Evolutionary conservation across 176 grass and related monocot species (phyloP).

Genomic region (Oryza punctata): DNA sequence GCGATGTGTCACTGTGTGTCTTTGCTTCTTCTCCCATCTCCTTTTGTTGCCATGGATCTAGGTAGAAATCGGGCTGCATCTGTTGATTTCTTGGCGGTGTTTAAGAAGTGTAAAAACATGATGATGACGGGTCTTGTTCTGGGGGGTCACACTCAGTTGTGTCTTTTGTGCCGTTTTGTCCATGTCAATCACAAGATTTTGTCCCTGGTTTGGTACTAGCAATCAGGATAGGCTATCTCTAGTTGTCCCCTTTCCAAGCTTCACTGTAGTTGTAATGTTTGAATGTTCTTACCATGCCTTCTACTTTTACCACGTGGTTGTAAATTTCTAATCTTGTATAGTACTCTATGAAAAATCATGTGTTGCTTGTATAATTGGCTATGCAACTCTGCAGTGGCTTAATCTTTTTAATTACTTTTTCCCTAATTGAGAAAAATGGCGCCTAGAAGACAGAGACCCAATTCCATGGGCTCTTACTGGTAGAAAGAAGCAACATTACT

Average conservation of each 20-base stretch:
- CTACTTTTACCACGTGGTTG: background rate
- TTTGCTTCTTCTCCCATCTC: background rate
- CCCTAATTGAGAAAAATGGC: slow-evolving; percentile 33
- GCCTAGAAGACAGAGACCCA: background rate
- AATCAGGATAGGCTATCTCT: slow-evolving; percentile 9
- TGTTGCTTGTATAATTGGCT: slow-evolving; percentile 16
- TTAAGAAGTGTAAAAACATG: background rate
- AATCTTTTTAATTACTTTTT: slow-evolving; percentile 20
- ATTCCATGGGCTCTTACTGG: background rate
- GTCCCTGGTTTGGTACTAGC: slow-evolving; percentile 32
- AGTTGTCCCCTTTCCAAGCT: slow-evolving; percentile 10
- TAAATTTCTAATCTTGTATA: background rate
- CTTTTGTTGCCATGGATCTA: slow-evolving; percentile 35
- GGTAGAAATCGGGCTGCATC: background rate
- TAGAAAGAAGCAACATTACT: background rate
- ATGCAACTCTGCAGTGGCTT: slow-evolving; percentile 15
- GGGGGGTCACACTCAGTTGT: background rate
- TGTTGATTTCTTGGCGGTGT: slow-evolving; percentile 1
- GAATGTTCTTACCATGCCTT: background rate
- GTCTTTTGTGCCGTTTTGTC: slow-evolving; percentile 28
- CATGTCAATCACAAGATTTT: slow-evolving; percentile 47
- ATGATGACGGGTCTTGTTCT: background rate
- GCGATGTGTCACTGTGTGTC: background rate
- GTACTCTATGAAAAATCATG: background rate
- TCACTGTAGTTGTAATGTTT: slow-evolving; percentile 17